phyloP scores from a whole-genome alignment of 257 asterid genomes.

The Nicotiana otophora region DNA sequence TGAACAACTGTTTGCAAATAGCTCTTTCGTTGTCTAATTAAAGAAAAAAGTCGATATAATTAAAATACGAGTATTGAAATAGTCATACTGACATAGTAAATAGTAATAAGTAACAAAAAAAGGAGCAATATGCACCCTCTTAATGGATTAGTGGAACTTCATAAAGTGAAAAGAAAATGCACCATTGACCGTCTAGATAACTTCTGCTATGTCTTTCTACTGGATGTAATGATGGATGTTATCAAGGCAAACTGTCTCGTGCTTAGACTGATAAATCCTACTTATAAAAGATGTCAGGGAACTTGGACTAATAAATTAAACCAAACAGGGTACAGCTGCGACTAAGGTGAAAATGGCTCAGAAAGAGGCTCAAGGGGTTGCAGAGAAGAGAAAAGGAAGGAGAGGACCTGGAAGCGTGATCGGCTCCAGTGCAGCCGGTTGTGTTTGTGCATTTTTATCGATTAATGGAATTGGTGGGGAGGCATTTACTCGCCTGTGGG shows the following conservation, averaged over 20 bases:
- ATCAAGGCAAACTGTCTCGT: background rate
- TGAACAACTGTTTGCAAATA: background rate
- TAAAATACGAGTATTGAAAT: too few species aligned
- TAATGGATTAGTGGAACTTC: background rate
- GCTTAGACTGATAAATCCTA: background rate
- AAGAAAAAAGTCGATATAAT: too few species aligned
- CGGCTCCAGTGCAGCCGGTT: slow-evolving; percentile 96
- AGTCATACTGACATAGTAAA: background rate
- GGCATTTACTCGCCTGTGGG: slow-evolving; percentile 59
- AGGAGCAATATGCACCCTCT: background rate
- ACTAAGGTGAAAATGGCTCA: slow-evolving; percentile 96
- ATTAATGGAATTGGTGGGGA: slow-evolving; percentile 68
- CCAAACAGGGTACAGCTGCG: slow-evolving; percentile 76
- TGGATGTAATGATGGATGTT: background rate
- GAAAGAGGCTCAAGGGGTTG: slow-evolving; percentile 95
- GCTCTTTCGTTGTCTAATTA: background rate
- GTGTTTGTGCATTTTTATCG: slow-evolving; percentile 74
- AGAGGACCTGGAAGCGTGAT: slow-evolving; percentile 96
- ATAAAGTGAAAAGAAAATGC: too few species aligned
- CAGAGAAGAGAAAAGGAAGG: slow-evolving; percentile 93
- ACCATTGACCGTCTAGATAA: too few species aligned
- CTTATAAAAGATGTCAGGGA: background rate
- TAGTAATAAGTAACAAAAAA: background rate
- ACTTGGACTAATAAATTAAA: slow-evolving; percentile 12
- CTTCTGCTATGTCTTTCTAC: background rate